phyloP scores from a whole-genome alignment of 2,329 filamentous ascomycete genomes.

The Daldinia sp. region DNA sequence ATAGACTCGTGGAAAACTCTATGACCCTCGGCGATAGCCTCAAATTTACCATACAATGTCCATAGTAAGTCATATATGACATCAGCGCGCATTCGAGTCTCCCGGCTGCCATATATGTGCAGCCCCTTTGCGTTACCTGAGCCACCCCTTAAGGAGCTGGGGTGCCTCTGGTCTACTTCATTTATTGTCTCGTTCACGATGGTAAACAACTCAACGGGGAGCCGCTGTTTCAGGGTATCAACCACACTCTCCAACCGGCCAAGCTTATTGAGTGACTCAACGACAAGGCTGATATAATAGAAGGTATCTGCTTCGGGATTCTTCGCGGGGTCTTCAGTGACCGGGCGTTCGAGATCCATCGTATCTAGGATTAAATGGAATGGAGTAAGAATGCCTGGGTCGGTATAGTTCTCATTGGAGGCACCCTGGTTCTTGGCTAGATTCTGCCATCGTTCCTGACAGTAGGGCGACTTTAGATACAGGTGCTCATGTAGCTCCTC shows the following conservation, averaged over 20 bases:
- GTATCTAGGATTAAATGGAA: constrained; percentile 71
- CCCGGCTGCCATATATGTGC: constrained; percentile 73
- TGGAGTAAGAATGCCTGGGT: constrained; percentile 61
- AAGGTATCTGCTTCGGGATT: constrained; percentile 98
- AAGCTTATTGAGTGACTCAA: constrained; percentile 91
- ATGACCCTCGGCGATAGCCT: constrained; percentile 95
- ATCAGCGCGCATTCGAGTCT: constrained; percentile 82
- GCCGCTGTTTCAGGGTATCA: constrained; percentile 88
- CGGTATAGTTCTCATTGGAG: constrained; percentile 62
- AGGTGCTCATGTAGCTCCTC: constrained; percentile 97
- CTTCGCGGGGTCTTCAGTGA: constrained; percentile 88
- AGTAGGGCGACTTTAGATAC: constrained; percentile 97
- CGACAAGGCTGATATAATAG: constrained; percentile 86
- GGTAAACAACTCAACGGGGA: constrained; percentile 92
- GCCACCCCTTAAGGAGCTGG: constrained; percentile 77
- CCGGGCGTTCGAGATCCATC: constrained; percentile 69
- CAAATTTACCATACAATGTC: constrained; percentile 95
- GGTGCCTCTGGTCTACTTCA: constrained; percentile 92
- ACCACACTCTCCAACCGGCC: constrained; percentile 87
- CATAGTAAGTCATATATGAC: constrained; percentile 92
- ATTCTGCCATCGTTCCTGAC: constrained; percentile 93
- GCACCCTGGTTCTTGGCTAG: constrained; percentile 76
- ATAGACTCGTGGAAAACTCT: constrained; percentile 94
- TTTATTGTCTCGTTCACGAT: constrained; percentile 96
- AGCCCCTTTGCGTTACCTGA: constrained; percentile 66